These are phyloP conservation scores for Colletotrichum salicis DNA, from an alignment of 2,329 filamentous ascomycete genomes.

Conservation along the genomic window DNA sequence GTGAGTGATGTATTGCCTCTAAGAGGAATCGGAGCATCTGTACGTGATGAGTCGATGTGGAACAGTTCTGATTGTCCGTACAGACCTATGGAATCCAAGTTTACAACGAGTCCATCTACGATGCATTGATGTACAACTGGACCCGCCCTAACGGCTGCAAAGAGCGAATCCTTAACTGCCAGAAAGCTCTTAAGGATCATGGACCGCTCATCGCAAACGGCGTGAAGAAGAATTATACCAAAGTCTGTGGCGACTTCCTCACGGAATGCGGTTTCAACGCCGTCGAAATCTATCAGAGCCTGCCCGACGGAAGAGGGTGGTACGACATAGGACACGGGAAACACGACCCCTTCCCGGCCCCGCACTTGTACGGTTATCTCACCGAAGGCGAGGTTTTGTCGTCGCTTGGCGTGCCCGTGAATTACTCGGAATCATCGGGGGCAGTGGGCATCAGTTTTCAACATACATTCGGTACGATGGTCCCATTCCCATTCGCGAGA, in stretches of 20 bases:
- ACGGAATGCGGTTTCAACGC: constrained; percentile 41
- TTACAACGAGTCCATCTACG: constrained; percentile 52
- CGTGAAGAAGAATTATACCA: constrained; percentile 28
- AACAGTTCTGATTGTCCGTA: not conserved
- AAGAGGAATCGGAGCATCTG: rapidly evolving
- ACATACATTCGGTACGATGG: constrained; percentile 14
- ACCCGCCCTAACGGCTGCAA: constrained; percentile 59
- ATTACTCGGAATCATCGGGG: constrained; percentile 52
- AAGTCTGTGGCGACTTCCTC: constrained; percentile 23
- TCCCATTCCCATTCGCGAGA: not conserved
- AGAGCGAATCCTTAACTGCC: constrained; percentile 64
- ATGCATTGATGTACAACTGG: constrained; percentile 47
- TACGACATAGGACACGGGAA: constrained; percentile 38
- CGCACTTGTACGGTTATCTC: constrained; percentile 35
- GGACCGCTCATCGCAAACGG: constrained; percentile 40
- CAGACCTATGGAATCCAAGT: constrained; percentile 69
- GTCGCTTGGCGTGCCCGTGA: constrained; percentile 70
- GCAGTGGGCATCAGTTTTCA: constrained; percentile 29
- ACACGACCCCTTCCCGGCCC: constrained; percentile 36
- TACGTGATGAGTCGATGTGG: too few species aligned
- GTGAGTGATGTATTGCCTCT: constrained; percentile 39
- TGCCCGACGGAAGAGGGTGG: constrained; percentile 29
- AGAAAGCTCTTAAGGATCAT: constrained; percentile 46
- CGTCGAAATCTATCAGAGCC: constrained; percentile 18
- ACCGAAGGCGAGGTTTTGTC: constrained; percentile 55